Conservation (phyloP, 2,329 filamentous ascomycete genomes). For the Pestalotiopsis sp. region DNA sequence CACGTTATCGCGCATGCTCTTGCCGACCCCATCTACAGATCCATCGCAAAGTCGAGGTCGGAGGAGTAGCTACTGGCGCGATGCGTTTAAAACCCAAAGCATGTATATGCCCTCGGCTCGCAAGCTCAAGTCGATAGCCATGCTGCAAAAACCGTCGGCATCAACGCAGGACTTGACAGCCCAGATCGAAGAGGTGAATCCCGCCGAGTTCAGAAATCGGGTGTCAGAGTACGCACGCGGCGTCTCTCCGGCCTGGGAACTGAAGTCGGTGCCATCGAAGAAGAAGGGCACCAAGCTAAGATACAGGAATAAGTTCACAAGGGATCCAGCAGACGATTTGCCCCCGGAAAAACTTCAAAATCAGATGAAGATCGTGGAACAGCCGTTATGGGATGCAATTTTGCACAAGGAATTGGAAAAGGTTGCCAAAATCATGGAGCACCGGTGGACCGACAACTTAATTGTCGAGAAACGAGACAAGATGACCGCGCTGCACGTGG, state of each 20-base stretch:
- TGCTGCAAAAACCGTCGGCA: slow-evolving; percentile 10
- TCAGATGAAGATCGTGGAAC: slow-evolving; percentile 16
- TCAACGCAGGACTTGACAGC: background rate
- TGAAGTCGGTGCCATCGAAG: slow-evolving; percentile 7
- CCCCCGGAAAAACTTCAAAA: slow-evolving; percentile 9
- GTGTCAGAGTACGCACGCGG: slow-evolving; percentile 11
- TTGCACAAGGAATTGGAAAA: slow-evolving; percentile 11
- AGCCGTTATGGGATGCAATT: slow-evolving; percentile 16
- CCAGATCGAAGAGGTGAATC: slow-evolving; percentile 13
- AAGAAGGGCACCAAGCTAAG: slow-evolving; percentile 7
- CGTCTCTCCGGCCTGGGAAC: slow-evolving; percentile 13
- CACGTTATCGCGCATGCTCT: background rate
- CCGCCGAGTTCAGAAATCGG: slow-evolving; percentile 12
- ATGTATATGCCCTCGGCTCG: slow-evolving; percentile 3
- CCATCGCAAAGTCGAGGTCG: background rate
- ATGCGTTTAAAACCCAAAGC: background rate
- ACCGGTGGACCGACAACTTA: slow-evolving; percentile 15
- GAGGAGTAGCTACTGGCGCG: background rate
- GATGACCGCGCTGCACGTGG: slow-evolving; percentile 15
- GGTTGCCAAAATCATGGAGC: slow-evolving; percentile 14
- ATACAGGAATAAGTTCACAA: slow-evolving; percentile 16
- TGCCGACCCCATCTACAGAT: background rate
- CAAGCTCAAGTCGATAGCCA: slow-evolving; percentile 13
- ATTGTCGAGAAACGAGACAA: slow-evolving; percentile 15
- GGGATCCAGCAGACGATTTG: slow-evolving; percentile 11